These are phyloP conservation scores for Sanguinoderma infundibulare DNA, from an alignment of 1,284 basidiomycete species.

Conservation along the genomic window DNA sequence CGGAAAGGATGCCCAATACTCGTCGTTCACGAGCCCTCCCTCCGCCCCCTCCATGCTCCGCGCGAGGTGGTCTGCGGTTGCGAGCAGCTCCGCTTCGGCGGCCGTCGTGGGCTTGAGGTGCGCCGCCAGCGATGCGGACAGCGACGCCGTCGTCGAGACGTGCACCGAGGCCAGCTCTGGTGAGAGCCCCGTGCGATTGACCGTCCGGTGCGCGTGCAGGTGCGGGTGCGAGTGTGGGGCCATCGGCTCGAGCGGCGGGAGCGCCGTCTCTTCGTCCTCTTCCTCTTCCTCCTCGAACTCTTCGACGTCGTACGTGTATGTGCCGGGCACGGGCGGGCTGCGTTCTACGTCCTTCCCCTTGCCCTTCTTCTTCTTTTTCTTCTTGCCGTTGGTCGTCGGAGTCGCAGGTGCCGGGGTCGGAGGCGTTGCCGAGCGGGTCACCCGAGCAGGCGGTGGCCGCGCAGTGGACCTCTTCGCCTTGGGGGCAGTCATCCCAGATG, in stretches of 20 bases:
- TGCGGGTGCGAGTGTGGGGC: constrained; percentile 16
- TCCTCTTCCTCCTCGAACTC: constrained; percentile 31
- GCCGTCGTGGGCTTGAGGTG: constrained; percentile 41
- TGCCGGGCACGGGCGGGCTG: constrained; percentile 2
- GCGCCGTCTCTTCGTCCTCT: constrained; percentile 36
- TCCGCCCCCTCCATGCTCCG: constrained; percentile 55
- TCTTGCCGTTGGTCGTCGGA: constrained; percentile 26
- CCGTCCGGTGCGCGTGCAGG: constrained; percentile 31
- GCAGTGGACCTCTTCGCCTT: constrained; percentile 21
- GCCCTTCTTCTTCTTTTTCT: constrained; percentile 53
- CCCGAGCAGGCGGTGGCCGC: constrained; percentile 20
- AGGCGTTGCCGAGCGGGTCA: constrained; percentile 22
- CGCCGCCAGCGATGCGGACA: constrained; percentile 43
- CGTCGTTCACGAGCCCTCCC: constrained; percentile 45
- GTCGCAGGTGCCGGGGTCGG: constrained; percentile 13
- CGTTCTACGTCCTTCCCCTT: constrained; percentile 44
- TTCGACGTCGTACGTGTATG: constrained; percentile 8
- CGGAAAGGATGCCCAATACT: constrained; percentile 57
- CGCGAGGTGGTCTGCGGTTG: constrained; percentile 59
- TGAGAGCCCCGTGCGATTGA: constrained; percentile 41
- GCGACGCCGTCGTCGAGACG: constrained; percentile 50
- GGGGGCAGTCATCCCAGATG: constrained; percentile 22
- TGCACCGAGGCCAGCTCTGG: constrained; percentile 54
- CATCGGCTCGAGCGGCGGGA: constrained; percentile 34
- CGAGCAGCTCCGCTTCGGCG: constrained; percentile 54